Evolutionary conservation across 208 protist genomes (phyloP).

Genomic region (Angomonas ambiguus): DNA sequence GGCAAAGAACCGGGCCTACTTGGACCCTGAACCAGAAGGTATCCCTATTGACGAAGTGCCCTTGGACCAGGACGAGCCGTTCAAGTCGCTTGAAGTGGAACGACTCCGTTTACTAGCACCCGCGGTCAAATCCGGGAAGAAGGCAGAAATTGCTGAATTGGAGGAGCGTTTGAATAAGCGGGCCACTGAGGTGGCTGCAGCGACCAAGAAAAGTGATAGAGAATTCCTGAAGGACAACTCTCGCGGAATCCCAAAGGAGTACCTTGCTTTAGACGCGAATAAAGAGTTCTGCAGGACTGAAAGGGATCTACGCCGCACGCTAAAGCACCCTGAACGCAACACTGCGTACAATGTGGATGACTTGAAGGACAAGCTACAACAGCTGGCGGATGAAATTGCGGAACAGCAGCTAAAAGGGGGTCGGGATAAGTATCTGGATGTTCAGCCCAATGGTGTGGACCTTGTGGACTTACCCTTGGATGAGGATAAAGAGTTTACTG

Average conservation of each 20-base stretch:
- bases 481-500: conserved; percentile 35
- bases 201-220: conserved; percentile 39
- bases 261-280: conserved; percentile 43
- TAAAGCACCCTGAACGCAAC: conserved; percentile 12
- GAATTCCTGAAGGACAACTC: conserved; percentile 45
- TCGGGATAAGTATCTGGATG: conserved; percentile 49
- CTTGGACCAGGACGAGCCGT: conserved; percentile 47
- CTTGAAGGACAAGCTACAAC: conserved; percentile 31
- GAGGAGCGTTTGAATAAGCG: conserved; percentile 56
- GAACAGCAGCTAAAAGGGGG: conserved; percentile 41
- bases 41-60: conserved; percentile 51
- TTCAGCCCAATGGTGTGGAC: conserved; percentile 47
- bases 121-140: conserved; percentile 20
- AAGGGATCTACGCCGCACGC: conserved; percentile 32
- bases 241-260: conserved; percentile 39
- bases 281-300: conserved; percentile 41
- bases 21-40: conserved; percentile 68
- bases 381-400: conserved; percentile 36
- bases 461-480: conserved; percentile 55
- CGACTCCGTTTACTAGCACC: conserved; percentile 27
- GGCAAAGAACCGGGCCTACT: conserved; percentile 43
- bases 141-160: conserved; percentile 33
- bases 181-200: conserved; percentile 48
- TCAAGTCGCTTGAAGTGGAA: conserved; percentile 36
- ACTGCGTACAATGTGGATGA: conserved; percentile 14